A percentile compares a stretch with the other conserved stretches of the same genome.
phyloP scores from a whole-genome alignment of 2,329 filamentous ascomycete genomes.

The Paracoccidioides brasiliensis region DNA sequence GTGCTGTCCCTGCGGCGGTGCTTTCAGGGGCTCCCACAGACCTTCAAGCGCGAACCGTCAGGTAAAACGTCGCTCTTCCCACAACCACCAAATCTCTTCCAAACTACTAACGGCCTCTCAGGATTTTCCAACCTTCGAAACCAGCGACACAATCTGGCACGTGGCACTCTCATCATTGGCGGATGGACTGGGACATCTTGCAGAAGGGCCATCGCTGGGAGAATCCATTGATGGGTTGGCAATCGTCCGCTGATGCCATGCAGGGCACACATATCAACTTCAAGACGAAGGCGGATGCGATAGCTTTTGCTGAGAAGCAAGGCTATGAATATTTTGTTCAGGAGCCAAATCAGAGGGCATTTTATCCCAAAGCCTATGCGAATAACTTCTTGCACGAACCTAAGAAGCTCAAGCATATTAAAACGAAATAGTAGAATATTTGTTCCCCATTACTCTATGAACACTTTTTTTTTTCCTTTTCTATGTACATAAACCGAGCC shows the following conservation, averaged over 20 bases:
- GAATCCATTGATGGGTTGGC: constrained; percentile 97
- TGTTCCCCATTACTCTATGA: not conserved
- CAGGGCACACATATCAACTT: constrained; percentile 87
- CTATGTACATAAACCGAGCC: constrained; percentile 6
- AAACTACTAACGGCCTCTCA: constrained; percentile 28
- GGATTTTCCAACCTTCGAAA: constrained; percentile 85
- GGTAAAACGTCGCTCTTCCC: constrained; percentile 41
- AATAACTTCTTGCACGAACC: constrained; percentile 86
- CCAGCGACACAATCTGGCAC: constrained; percentile 91
- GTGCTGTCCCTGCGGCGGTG: constrained; percentile 65
- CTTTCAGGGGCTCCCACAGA: constrained; percentile 88
- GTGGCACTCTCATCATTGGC: constrained; percentile 76
- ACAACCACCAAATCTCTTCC: not conserved
- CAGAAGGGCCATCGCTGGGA: constrained; percentile 93
- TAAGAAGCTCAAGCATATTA: constrained; percentile 75
- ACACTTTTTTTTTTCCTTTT: not conserved
- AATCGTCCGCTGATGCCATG: constrained; percentile 89
- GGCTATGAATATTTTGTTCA: constrained; percentile 99
- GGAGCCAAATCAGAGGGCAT: constrained; percentile 79
- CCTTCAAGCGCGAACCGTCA: constrained; percentile 82
- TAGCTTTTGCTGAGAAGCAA: constrained; percentile 93
- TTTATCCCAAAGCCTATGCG: constrained; percentile 86
- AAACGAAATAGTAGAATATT: constrained; percentile 50
- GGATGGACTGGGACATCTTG: constrained; percentile 97
- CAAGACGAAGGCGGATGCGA: constrained; percentile 85